These are phyloP conservation scores for Middelhovenomyces tepae DNA, from an alignment of 805 yeast genomes.

Conservation along the genomic window DNA sequence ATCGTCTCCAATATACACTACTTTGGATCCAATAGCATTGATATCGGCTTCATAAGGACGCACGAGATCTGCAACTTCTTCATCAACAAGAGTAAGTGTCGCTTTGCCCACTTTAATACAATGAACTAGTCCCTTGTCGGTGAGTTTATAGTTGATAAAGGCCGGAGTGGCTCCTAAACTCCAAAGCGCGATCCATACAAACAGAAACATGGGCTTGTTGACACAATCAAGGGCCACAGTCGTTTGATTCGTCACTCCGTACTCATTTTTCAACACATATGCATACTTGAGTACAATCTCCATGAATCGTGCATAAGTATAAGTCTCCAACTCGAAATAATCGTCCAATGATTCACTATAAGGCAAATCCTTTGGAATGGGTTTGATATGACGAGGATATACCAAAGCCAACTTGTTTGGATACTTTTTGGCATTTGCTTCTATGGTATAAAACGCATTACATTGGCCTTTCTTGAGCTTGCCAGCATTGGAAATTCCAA, in stretches of 20 bases:
- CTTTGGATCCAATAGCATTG: constrained; percentile 13
- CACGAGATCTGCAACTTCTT: constrained; percentile 50
- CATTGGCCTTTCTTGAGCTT: constrained; percentile 30
- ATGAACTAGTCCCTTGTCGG: constrained; percentile 68
- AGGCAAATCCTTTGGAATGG: constrained; percentile 24
- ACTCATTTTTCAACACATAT: constrained; percentile 50
- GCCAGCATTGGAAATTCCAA: constrained; percentile 32
- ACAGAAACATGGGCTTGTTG: constrained; percentile 73
- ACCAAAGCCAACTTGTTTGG: constrained; percentile 53
- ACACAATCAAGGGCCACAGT: constrained; percentile 67
- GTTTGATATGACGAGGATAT: constrained; percentile 42
- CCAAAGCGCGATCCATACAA: constrained; percentile 83
- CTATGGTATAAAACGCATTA: constrained; percentile 66
- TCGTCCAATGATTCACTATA: constrained; percentile 36
- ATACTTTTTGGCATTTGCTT: constrained; percentile 39
- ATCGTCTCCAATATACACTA: constrained; percentile 33
- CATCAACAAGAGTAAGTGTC: constrained; percentile 62
- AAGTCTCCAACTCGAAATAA: constrained; percentile 51
- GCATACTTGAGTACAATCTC: constrained; percentile 59
- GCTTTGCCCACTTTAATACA: constrained; percentile 65
- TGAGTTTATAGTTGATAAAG: constrained; percentile 71
- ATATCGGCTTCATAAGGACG: constrained; percentile 40
- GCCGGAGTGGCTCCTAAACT: constrained; percentile 86
- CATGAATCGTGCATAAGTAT: constrained; percentile 62
- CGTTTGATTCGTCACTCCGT: constrained; percentile 57